phyloP scores from a whole-genome alignment of 352 stramenopile genomes.

The Phytophthora colocasiae region DNA sequence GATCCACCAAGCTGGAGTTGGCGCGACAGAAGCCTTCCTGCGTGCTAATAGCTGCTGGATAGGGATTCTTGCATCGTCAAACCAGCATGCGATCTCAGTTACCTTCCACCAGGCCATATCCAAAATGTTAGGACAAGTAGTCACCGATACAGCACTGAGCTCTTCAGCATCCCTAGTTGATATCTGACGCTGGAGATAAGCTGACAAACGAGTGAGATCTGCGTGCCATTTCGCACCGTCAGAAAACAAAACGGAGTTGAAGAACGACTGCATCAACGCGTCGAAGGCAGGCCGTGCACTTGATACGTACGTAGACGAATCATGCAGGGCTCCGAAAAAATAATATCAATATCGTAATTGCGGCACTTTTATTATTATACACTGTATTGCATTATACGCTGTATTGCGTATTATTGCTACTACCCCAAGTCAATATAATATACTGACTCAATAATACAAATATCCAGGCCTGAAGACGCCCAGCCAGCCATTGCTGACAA shows the following conservation, averaged over 20 bases:
- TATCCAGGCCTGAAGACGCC: too few species aligned
- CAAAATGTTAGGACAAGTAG: conserved; percentile 11
- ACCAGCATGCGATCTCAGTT: conserved; percentile 18
- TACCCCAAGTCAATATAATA: too few species aligned
- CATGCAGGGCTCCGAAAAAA: too few species aligned
- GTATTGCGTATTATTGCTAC: too few species aligned
- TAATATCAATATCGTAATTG: too few species aligned
- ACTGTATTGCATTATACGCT: too few species aligned
- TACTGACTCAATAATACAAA: too few species aligned
- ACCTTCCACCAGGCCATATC: conserved; percentile 23
- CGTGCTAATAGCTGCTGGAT: conserved; percentile 29
- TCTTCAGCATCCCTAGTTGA: conserved; percentile 27
- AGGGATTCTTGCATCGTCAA: conserved; percentile 21
- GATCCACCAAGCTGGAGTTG: conserved; percentile 26
- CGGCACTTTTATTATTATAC: too few species aligned
- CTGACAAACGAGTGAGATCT: conserved; percentile 15
- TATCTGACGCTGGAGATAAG: conserved; percentile 33
- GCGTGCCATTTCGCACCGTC: conserved; percentile 21
- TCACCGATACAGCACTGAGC: conserved; percentile 6
- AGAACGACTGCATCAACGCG: conserved; percentile 26
- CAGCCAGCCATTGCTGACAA: too few species aligned
- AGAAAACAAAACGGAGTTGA: conserved; percentile 24
- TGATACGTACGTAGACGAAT: conserved; percentile 20
- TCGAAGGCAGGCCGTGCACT: conserved; percentile 20
- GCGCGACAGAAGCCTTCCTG: conserved; percentile 15